Evolutionary conservation across 2,329 filamentous ascomycete species (phyloP).

Genomic region (Elsinoe batatas): DNA sequence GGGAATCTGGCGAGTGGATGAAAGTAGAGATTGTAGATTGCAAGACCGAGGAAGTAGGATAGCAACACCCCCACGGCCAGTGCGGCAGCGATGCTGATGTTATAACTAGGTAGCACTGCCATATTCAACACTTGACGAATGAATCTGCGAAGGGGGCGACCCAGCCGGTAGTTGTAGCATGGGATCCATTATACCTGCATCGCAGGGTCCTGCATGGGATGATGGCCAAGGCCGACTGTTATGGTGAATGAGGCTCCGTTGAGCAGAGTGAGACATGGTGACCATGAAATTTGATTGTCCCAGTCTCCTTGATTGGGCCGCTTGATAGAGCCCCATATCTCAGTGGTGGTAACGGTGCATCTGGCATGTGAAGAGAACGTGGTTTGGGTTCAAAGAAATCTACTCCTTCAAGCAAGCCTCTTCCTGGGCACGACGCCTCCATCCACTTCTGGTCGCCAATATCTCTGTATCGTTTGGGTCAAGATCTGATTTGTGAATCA

Average conservation of each 20-base stretch:
- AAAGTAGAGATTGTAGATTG: slow-evolving; percentile 20
- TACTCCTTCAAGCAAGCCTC: too few relatives aligned
- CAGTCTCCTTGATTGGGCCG: too few relatives aligned
- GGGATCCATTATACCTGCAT: background rate
- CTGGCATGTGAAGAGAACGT: too few relatives aligned
- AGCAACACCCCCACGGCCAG: background rate
- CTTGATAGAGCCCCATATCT: too few relatives aligned
- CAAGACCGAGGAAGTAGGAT: slow-evolving; percentile 15
- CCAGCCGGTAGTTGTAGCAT: too few relatives aligned
- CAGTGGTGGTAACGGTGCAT: too few relatives aligned
- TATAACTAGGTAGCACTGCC: background rate
- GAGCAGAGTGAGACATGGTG: background rate
- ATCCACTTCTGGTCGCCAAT: too few relatives aligned
- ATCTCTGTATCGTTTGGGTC: too few relatives aligned
- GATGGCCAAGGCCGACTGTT: background rate
- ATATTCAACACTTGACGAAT: too few relatives aligned
- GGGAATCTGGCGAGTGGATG: slow-evolving; percentile 23
- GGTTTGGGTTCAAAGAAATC: too few relatives aligned
- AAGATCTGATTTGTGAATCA: too few relatives aligned
- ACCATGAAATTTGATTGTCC: background rate
- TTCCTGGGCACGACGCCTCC: too few relatives aligned
- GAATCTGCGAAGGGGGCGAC: background rate
- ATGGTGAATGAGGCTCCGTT: background rate
- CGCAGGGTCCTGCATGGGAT: background rate
- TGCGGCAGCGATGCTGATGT: background rate